A percentile compares a stretch with the other conserved stretches of the same genome.
phyloP scores from a whole-genome alignment of 257 asterid genomes.

The Solanum dulcamara region DNA sequence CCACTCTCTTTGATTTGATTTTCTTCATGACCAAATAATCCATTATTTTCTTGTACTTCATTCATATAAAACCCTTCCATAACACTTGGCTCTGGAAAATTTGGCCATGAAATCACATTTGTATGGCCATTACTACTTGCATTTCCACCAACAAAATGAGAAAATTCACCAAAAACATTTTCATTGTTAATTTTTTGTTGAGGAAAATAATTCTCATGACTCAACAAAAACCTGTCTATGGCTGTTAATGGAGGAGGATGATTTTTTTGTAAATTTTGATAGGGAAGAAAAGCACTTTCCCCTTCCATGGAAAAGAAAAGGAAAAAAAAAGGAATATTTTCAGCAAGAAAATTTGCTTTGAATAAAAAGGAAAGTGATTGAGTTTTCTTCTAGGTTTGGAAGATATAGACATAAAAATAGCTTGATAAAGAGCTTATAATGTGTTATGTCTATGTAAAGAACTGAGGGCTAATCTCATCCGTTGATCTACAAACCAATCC shows the following conservation, averaged over 20 bases:
- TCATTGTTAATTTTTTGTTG: neutral
- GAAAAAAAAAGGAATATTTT: neutral
- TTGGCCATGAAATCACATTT: slow-evolving; percentile 6
- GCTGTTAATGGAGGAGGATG: slow-evolving; percentile 17
- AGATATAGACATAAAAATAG: neutral
- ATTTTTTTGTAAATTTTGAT: neutral
- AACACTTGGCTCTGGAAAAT: neutral
- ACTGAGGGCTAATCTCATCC: neutral
- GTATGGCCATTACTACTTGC: neutral
- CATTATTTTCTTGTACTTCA: neutral
- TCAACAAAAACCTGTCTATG: slow-evolving; percentile 25
- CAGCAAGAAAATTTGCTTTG: slow-evolving; percentile 15
- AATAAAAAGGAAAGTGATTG: slow-evolving; percentile 10
- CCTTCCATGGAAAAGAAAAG: slow-evolving; percentile 31
- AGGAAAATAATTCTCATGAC: slow-evolving; percentile 7
- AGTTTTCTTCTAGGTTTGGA: neutral
- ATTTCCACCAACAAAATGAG: neutral
- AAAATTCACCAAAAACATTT: neutral
- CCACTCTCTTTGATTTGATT: neutral
- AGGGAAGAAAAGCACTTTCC: neutral
- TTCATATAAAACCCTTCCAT: neutral
- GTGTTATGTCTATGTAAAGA: neutral
- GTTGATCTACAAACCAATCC: slow-evolving; percentile 14
- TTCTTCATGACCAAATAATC: neutral
- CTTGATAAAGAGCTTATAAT: neutral